Base-by-base conservation (phyloP, 305 asterid genomes). In the Fraxinus sp. region DNA sequence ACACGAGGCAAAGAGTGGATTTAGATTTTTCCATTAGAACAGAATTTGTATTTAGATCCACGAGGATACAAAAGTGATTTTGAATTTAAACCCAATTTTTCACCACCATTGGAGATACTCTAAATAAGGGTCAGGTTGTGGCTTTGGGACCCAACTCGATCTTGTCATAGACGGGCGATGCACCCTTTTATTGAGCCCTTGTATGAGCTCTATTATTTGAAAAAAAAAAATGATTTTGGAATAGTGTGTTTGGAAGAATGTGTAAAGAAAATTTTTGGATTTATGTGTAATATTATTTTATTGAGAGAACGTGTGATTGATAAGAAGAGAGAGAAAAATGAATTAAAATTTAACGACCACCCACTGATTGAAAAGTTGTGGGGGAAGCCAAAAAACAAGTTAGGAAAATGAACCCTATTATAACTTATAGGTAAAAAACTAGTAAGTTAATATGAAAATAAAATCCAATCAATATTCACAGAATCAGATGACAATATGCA, bases 401-500 rank as follows among this genome's bases (percentile, higher is more conserved):
- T 28, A 72, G 77, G 20, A 32, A 75, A 18, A 41, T 20, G n/a
- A 64, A 79, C 72, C 82, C 36, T 2, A 30, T 43, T 64, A 33
- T 28, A 24, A 57, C 28, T 32, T 59, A 32, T 8, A 24, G 7
- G 35, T 49, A 28, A 80, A 66, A 66, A 71, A 81, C 77, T 52
- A 77, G 75, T 71, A 81, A 80, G 59, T 1, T 36, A 35, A 13
- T 28, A 77, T 30, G 24, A 64, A 30, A 68, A n/a, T 7, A 46
- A 72, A 73, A 84, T 66, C 79, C 84, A 87, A 84, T 85, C 84
- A 82, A 82, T 28, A 81, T 80, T 81, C 80, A 82, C 87, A 84
- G 26, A 83, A 84, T 75, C 82, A 80, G 81, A 84, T n/a, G 79
- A 80, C 59, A 80, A 68, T 74, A 78, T 70, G 84, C 83, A 81